A percentile compares a stretch with the other conserved stretches of the same genome.
Evolutionary conservation across 2,329 filamentous ascomycete genomes (phyloP).

Genomic region (Microdochium nivale): DNA sequence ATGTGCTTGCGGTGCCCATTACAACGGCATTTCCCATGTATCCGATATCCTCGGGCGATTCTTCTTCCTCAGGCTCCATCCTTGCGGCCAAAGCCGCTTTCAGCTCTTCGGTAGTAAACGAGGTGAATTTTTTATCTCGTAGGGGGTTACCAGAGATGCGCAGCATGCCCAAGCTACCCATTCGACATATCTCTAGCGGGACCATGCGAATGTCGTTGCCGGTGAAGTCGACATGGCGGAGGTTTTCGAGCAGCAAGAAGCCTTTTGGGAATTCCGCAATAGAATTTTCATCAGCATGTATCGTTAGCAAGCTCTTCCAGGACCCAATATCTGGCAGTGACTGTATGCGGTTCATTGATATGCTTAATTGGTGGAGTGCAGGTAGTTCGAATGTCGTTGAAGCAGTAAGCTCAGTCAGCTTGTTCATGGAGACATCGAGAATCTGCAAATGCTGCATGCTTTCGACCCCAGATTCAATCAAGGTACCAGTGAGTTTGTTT

Average conservation of each 20-base stretch:
- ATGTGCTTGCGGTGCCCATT: background rate
- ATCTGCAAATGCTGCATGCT: slow-evolving; percentile 58
- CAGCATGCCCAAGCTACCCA: slow-evolving; percentile 69
- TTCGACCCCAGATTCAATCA: slow-evolving; percentile 57
- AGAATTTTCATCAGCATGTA: slow-evolving; percentile 76
- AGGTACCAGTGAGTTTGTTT: slow-evolving; percentile 65
- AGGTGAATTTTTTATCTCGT: slow-evolving; percentile 77
- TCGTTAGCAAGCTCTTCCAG: slow-evolving; percentile 64
- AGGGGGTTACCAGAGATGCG: slow-evolving; percentile 84
- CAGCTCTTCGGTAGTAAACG: slow-evolving; percentile 70
- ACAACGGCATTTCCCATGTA: background rate
- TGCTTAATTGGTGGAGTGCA: slow-evolving; percentile 60
- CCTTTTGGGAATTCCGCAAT: slow-evolving; percentile 69
- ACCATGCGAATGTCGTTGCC: slow-evolving; percentile 74
- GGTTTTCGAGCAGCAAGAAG: slow-evolving; percentile 55
- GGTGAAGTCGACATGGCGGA: slow-evolving; percentile 75
- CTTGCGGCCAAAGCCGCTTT: slow-evolving; percentile 64
- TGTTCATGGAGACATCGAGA: slow-evolving; percentile 72
- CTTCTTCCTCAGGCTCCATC: slow-evolving; percentile 40
- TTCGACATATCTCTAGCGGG: slow-evolving; percentile 67
- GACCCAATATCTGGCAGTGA: slow-evolving; percentile 63
- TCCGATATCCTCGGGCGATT: background rate
- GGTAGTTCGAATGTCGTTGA: slow-evolving; percentile 52
- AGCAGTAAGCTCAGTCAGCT: slow-evolving; percentile 45
- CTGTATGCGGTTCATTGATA: slow-evolving; percentile 75